Conservation (phyloP, 495 filamentous ascomycete species). For the Aspergillus leporis region DNA sequence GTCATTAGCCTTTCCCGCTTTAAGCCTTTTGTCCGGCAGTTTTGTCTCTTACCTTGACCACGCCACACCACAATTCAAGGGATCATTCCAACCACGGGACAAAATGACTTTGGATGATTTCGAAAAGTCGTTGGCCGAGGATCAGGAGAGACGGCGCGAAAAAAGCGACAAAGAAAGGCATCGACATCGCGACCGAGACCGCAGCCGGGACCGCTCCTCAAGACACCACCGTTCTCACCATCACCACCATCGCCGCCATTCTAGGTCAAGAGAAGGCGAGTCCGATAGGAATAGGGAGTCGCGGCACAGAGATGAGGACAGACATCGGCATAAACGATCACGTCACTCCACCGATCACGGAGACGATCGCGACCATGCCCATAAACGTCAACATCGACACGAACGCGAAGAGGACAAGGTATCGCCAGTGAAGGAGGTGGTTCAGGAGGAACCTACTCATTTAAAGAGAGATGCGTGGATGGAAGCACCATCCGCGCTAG, state of each 20-base stretch:
- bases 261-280: slow-evolving; percentile 40
- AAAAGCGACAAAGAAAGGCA: slow-evolving; percentile 37
- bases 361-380: slow-evolving; percentile 38
- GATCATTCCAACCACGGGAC: not conserved
- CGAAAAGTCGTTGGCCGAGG: slow-evolving; percentile 50
- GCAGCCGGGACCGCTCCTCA: slow-evolving; percentile 37
- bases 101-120: slow-evolving; percentile 58
- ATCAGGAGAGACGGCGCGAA: slow-evolving; percentile 36
- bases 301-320: slow-evolving; percentile 40
- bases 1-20: slow-evolving; percentile 33
- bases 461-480: slow-evolving; percentile 88
- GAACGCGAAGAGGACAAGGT: slow-evolving; percentile 29
- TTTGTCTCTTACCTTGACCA: slow-evolving; percentile 7
- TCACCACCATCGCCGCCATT: slow-evolving; percentile 47
- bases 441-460: slow-evolving; percentile 38
- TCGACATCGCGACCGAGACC: slow-evolving; percentile 40
- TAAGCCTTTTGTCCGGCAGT: slow-evolving; percentile 17
- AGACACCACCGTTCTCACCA: slow-evolving; percentile 32
- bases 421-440: slow-evolving; percentile 25
- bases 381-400: slow-evolving; percentile 37
- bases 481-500: slow-evolving; percentile 77
- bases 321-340: slow-evolving; percentile 57
- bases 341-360: slow-evolving; percentile 47
- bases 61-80: not conserved
- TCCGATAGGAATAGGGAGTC: slow-evolving; percentile 35